phyloP scores from a whole-genome alignment of 2,329 filamentous ascomycete genomes.

The Colletotrichum chlorophyti region DNA sequence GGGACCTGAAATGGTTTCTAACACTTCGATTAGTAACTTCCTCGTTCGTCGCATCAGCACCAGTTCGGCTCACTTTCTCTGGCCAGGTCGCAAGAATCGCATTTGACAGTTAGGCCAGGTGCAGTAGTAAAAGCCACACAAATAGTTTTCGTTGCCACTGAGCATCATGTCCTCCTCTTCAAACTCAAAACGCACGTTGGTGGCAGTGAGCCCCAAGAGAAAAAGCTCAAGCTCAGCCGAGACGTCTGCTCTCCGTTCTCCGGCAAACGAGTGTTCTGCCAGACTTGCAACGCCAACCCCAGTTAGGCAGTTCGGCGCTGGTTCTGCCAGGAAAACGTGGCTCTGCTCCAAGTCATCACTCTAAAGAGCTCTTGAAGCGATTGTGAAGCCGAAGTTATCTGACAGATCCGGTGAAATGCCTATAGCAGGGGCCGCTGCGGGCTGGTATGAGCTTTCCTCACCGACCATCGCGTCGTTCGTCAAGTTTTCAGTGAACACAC shows the following conservation, averaged over 20 bases:
- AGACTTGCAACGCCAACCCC: background rate
- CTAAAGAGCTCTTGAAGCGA: background rate
- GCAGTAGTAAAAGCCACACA: background rate
- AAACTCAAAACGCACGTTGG: background rate
- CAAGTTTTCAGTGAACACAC: no score
- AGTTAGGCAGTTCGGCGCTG: background rate
- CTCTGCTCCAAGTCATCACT: background rate
- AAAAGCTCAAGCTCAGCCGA: background rate
- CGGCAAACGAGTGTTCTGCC: background rate
- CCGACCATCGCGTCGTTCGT: no score
- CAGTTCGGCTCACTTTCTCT: background rate
- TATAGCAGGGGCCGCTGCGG: no score
- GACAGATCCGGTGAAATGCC: background rate
- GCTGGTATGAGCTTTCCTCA: no score
- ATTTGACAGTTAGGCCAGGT: background rate
- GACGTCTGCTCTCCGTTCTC: background rate
- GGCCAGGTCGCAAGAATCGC: background rate
- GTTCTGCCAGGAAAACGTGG: background rate
- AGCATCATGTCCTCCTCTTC: background rate
- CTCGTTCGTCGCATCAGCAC: background rate
- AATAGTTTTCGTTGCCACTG: no score
- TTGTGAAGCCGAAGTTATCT: background rate
- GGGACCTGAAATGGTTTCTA: background rate
- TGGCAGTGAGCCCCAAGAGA: background rate
- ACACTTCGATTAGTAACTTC: background rate